Evolutionary conservation across 768 basidiomycete species (phyloP).

Genomic region (Termitomyces sp.): DNA sequence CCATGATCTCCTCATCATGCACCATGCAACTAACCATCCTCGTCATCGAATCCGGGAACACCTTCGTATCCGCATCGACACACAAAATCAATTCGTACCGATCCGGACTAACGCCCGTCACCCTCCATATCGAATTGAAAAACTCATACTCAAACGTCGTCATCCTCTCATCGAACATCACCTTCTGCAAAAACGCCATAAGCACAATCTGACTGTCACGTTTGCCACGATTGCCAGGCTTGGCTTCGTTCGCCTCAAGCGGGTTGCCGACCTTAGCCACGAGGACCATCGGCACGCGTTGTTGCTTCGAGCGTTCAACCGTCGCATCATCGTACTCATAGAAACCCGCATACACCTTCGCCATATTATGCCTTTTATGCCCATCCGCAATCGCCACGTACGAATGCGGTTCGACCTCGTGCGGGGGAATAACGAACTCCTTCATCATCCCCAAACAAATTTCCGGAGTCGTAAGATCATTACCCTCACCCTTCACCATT

Average conservation of each 20-base stretch:
- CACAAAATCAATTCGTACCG: slow-evolving; percentile 93
- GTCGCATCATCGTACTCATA: slow-evolving; percentile 93
- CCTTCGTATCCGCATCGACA: slow-evolving; percentile 97
- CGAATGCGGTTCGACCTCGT: slow-evolving; percentile 89
- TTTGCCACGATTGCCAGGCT: slow-evolving; percentile 98
- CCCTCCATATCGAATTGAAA: slow-evolving; percentile 97
- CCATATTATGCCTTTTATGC: slow-evolving; percentile 99
- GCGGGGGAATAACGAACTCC: slow-evolving; percentile 73
- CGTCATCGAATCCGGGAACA: slow-evolving; percentile 96
- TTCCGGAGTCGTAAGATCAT: slow-evolving; percentile 84
- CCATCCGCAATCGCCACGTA: slow-evolving; percentile 99
- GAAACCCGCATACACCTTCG: slow-evolving; percentile 96
- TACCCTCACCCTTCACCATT: slow-evolving; percentile 96
- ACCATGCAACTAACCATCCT: slow-evolving; percentile 97
- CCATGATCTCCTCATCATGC: slow-evolving; percentile 97
- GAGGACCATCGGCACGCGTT: slow-evolving; percentile 91
- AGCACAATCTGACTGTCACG: slow-evolving; percentile 97
- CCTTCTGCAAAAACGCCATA: slow-evolving; percentile 97
- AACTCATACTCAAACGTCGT: slow-evolving; percentile 99
- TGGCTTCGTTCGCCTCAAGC: slow-evolving; percentile 78
- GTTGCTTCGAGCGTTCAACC: slow-evolving; percentile 87
- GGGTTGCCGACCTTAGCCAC: slow-evolving; percentile 97
- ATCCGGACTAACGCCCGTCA: slow-evolving; percentile 93
- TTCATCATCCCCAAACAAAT: slow-evolving; percentile 97
- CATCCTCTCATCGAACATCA: slow-evolving; percentile 99